Base-by-base conservation (phyloP, 176 grass and related monocot species). In the Luzula sylvatica region DNA sequence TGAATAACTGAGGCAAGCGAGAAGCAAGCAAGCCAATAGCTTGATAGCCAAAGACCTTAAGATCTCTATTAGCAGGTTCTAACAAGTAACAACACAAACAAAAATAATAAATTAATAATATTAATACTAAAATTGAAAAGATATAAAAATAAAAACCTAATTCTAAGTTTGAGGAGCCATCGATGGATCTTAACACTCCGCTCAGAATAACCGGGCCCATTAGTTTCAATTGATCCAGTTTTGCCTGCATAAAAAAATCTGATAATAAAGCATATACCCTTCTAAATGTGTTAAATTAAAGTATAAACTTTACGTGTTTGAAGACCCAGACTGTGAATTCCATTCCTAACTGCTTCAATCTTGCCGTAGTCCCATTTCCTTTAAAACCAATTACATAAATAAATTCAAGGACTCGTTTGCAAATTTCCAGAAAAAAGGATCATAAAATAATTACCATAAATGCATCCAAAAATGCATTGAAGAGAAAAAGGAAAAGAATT, bases 311-410 rank as follows among this genome's bases (percentile, higher is more conserved):
- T 84, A 95, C 88, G 83, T 95, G 88, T 87, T 95, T 95, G 57
- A 95, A 95, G 55, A 95, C 83, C 88, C 83, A 87, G 53, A 95
- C 88, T 52, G 83, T 95, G 23, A 95, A 95, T 56, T 95, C 83
- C 88, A 95, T 95, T 24, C 88, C 88, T 52, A 87, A 50, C 55
- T 95, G 88, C 77, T 95, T 95, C 41, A 95, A 24, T 72, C 88
- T 78, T 74, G 83, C 78, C 65, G 83, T 95, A 27, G 83, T 88
- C 61, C 79, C 79, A 35, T 26, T 75, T 83, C 88, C 88, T 95
- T 42, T 53, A 72, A 46, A 11, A 50, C 14, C 21, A 39, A 38
- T 46, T 16, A 56, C 35, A 50, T 8, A 40, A 50, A 46, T 32
- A 35, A 32, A n/a, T n/a, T 49, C 51, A 73, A 77, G 3, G 20